phyloP scores from a whole-genome alignment of 306 rosid genomes.

The Hippophae tibetana region DNA sequence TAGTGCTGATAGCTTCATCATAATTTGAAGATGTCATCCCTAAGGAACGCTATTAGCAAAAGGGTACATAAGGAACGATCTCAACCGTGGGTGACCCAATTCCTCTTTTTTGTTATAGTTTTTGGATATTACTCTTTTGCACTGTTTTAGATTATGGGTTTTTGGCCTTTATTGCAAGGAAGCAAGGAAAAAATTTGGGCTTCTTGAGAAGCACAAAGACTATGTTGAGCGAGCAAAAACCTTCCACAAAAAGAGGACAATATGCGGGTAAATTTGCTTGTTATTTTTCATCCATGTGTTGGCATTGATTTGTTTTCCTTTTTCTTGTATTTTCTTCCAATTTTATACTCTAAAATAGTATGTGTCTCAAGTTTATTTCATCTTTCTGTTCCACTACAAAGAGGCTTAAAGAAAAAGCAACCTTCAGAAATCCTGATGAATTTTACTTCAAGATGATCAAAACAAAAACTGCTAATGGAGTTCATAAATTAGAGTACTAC shows the following conservation, averaged over 20 bases:
- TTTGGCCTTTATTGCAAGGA: constrained; percentile 25
- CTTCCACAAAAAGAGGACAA: constrained; percentile 60
- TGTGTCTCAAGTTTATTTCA: background rate
- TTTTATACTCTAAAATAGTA: background rate
- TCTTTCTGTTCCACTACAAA: constrained; percentile 21
- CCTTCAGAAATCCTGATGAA: constrained; percentile 63
- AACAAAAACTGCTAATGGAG: constrained; percentile 49
- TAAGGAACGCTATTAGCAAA: constrained; percentile 54
- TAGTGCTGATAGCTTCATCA: no score
- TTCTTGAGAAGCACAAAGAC: constrained; percentile 85
- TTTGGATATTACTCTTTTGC: background rate
- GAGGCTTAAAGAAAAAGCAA: constrained; percentile 74
- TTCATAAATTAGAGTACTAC: constrained; percentile 49
- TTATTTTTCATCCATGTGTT: background rate
- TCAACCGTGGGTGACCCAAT: constrained; percentile 50
- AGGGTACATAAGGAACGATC: constrained; percentile 76
- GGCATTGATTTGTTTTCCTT: background rate
- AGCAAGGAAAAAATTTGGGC: constrained; percentile 57
- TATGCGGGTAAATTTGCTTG: constrained; percentile 34
- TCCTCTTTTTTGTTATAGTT: background rate
- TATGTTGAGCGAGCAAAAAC: constrained; percentile 69
- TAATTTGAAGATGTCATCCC: constrained; percentile 54
- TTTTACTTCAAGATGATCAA: constrained; percentile 71
- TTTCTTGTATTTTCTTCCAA: constrained; percentile 35
- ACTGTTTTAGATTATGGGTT: constrained; percentile 2